These are phyloP conservation scores for Tulasnella sp. DNA, from an alignment of 768 basidiomycete genomes.

Conservation along the genomic window DNA sequence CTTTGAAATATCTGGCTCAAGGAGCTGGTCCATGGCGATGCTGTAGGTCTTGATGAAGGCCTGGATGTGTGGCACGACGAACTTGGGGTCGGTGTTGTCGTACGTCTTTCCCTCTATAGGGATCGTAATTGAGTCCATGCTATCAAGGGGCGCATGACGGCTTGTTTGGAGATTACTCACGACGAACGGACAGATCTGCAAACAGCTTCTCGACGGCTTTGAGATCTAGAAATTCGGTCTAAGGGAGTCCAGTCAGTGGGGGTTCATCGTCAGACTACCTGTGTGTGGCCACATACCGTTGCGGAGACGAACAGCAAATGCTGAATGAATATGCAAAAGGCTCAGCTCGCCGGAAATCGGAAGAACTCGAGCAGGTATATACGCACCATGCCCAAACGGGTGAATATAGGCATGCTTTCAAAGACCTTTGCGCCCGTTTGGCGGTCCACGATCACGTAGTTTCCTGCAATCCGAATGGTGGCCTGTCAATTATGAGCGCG, in stretches of 20 bases:
- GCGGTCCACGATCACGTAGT: slow-evolving; percentile 29
- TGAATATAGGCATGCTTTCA: slow-evolving; percentile 66
- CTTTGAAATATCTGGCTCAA: slow-evolving; percentile 47
- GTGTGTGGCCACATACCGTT: slow-evolving; percentile 22
- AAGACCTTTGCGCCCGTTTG: slow-evolving; percentile 41
- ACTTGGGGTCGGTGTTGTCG: slow-evolving; percentile 13
- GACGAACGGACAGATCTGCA: slow-evolving; percentile 44
- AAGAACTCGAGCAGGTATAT: too few species aligned
- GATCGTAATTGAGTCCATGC: background rate
- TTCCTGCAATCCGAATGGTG: slow-evolving; percentile 11
- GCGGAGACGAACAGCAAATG: slow-evolving; percentile 55
- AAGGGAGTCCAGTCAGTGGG: background rate
- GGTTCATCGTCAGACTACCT: slow-evolving; percentile 23
- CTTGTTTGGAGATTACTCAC: slow-evolving; percentile 19
- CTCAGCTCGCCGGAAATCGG: too few species aligned
- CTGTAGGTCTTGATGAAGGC: slow-evolving; percentile 44
- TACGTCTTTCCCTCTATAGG: slow-evolving; percentile 13
- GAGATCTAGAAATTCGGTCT: slow-evolving; percentile 33
- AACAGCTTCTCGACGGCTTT: slow-evolving; percentile 41
- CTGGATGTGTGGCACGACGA: slow-evolving; percentile 15
- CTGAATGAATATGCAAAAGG: too few species aligned
- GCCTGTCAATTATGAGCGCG: background rate
- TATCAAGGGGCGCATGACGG: slow-evolving; percentile 14
- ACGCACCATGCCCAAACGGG: slow-evolving; percentile 60
- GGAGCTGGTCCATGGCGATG: slow-evolving; percentile 48